These are phyloP conservation scores for Trichosporon sp. DNA, from an alignment of 1,284 basidiomycete genomes.

Conservation along the genomic window DNA sequence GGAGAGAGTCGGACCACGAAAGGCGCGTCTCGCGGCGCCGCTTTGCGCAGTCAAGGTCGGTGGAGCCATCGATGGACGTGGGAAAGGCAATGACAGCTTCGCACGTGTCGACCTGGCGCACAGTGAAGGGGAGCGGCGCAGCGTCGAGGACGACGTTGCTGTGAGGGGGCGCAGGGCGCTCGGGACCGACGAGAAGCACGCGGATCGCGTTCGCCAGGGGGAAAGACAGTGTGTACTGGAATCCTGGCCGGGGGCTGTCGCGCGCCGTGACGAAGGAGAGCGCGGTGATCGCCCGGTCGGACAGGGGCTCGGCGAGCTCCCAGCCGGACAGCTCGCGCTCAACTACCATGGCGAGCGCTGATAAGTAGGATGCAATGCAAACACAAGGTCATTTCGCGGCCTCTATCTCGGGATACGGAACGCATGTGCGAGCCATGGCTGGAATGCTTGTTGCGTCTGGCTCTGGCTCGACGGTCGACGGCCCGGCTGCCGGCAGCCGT, in stretches of 20 bases:
- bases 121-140: constrained; percentile 29
- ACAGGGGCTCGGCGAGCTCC: constrained; percentile 8
- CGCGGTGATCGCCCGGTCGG: constrained; percentile 18
- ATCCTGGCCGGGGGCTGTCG: constrained; percentile 28
- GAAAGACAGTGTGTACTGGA: constrained; percentile 42
- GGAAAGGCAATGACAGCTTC: constrained; percentile 33
- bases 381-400: background rate
- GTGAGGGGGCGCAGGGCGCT: constrained; percentile 46
- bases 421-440: background rate
- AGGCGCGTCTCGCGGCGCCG: constrained; percentile 30
- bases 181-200: constrained; percentile 42
- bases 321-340: constrained; percentile 28
- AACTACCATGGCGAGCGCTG: constrained; percentile 18
- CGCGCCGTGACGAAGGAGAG: constrained; percentile 29
- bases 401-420: background rate
- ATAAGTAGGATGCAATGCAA: background rate
- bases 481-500: background rate
- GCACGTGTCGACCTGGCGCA: constrained; percentile 24
- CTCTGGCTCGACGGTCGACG: background rate
- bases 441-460: too few relatives aligned
- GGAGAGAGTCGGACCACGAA: constrained; percentile 34
- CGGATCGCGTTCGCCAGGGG: constrained; percentile 42
- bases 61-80: constrained; percentile 19
- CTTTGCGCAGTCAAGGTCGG: constrained; percentile 21
- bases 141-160: constrained; percentile 43